A percentile compares a stretch with the other conserved stretches of the same genome.
phyloP scores from a whole-genome alignment of 1,139 yeast genomes.

The Yamadazyma sp. region DNA sequence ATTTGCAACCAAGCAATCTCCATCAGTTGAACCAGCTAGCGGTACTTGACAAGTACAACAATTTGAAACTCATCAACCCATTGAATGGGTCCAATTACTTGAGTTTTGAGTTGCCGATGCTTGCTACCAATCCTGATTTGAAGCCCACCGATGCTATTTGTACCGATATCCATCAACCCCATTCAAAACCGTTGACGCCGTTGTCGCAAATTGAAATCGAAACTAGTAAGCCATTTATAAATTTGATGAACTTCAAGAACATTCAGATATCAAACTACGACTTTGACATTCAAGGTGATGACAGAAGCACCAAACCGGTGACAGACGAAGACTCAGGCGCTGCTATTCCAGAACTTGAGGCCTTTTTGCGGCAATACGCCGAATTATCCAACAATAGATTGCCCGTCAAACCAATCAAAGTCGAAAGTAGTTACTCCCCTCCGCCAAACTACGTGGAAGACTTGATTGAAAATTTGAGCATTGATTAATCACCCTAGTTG shows the following conservation, averaged over 20 bases:
- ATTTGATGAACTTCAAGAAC: conserved; percentile 43
- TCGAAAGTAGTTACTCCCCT: conserved; percentile 4
- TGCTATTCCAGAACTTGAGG: conserved; percentile 7
- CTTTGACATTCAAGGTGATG: conserved; percentile 5
- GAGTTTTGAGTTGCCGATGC: conserved; percentile 45
- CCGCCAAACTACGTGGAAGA: conserved; percentile 2
- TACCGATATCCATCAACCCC: background rate
- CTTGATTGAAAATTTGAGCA: conserved; percentile 2
- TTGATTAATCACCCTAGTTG: background rate
- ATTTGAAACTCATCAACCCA: conserved; percentile 42
- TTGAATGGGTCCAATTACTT: conserved; percentile 43
- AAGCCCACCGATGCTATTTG: background rate
- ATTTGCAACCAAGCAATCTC: conserved; percentile 14
- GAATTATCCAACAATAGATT: conserved; percentile 5
- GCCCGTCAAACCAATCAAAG: conserved; percentile 7
- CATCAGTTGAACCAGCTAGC: conserved; percentile 34
- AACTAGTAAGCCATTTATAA: conserved; percentile 57
- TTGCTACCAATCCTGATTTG: conserved; percentile 6
- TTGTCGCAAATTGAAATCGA: conserved; percentile 65
- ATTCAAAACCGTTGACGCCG: conserved; percentile 25
- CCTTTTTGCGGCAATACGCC: conserved; percentile 7
- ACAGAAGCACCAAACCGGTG: background rate
- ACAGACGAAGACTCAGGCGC: background rate
- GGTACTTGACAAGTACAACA: conserved; percentile 33
- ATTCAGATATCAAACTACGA: conserved; percentile 34